Evolutionary conservation across 129 eudicot species (phyloP).

Genomic region (Chrysanthemum makinoi): DNA sequence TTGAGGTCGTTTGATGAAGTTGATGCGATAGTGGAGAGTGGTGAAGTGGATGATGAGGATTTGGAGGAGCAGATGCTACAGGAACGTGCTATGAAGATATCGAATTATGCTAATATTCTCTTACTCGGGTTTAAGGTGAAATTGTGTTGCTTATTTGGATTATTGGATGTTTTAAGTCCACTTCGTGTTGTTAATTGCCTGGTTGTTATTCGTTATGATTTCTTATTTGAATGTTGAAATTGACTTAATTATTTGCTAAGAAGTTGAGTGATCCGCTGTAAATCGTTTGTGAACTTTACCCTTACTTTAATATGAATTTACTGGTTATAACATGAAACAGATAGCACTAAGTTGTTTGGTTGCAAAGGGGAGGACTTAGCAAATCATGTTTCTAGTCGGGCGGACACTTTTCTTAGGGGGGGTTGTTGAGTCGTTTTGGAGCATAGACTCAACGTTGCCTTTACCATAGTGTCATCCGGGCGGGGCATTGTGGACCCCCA

Average conservation of each 20-base stretch:
- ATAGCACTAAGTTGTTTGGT: too few relatives aligned
- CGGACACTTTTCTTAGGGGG: too few relatives aligned
- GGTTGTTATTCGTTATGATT: not conserved
- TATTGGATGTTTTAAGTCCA: not conserved
- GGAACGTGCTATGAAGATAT: constrained; percentile 83
- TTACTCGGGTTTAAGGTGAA: constrained; percentile 77
- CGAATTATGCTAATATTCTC: constrained; percentile 76
- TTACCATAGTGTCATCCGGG: too few relatives aligned
- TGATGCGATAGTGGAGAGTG: constrained; percentile 52
- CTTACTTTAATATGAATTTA: too few relatives aligned
- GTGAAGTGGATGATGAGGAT: constrained; percentile 48
- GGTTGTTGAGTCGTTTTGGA: too few relatives aligned
- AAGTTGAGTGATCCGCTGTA: not conserved
- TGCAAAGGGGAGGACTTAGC: too few relatives aligned
- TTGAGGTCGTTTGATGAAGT: constrained; percentile 76
- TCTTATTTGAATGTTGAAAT: not conserved
- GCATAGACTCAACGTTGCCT: too few relatives aligned
- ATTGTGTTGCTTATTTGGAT: constrained; percentile 1
- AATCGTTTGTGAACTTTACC: not conserved
- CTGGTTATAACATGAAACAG: too few relatives aligned
- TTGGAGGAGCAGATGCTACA: constrained; percentile 61
- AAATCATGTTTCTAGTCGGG: too few relatives aligned
- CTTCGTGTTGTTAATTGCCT: not conserved
- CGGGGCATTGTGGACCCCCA: too few relatives aligned
- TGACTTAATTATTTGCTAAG: not conserved